A percentile compares a stretch with the other conserved stretches of the same genome.
phyloP scores from a whole-genome alignment of 202 grass and related monocot genomes.

The Sporobolus alterniflorus region DNA sequence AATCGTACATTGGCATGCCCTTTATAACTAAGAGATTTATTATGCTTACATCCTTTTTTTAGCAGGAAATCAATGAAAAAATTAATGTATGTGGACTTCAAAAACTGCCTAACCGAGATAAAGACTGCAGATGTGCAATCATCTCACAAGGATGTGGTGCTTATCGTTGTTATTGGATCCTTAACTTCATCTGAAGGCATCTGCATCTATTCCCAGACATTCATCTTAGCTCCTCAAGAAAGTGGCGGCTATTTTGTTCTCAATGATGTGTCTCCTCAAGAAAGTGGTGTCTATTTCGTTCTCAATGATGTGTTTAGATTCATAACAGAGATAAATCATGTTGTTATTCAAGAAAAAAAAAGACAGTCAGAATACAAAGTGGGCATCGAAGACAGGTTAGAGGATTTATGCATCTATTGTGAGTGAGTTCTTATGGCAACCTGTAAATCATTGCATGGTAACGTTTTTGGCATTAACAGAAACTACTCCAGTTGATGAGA shows the following conservation, averaged over 20 bases:
- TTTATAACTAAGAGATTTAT: slow-evolving; percentile 6
- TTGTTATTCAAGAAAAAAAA: slow-evolving; percentile 50
- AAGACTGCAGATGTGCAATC: slow-evolving; percentile 82
- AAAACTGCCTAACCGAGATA: slow-evolving; percentile 81
- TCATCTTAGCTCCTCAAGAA: slow-evolving; percentile 96
- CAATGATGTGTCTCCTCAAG: slow-evolving; percentile 89
- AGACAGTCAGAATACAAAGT: slow-evolving; percentile 36
- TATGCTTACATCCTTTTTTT: not conserved
- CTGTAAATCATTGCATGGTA: not conserved
- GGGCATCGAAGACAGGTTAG: slow-evolving; percentile 37
- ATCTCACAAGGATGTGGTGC: slow-evolving; percentile 77
- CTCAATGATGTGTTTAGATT: slow-evolving; percentile 91
- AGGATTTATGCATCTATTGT: not conserved
- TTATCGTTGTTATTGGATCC: slow-evolving; percentile 88
- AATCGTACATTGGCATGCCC: not conserved
- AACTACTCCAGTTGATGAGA: slow-evolving; percentile 39
- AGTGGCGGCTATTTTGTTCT: slow-evolving; percentile 85
- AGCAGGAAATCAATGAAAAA: slow-evolving; percentile 81
- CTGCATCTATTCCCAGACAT: slow-evolving; percentile 76
- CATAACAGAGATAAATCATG: slow-evolving; percentile 40
- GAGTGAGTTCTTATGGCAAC: not conserved
- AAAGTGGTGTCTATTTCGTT: slow-evolving; percentile 84
- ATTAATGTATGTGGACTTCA: slow-evolving; percentile 80
- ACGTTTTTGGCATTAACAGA: slow-evolving; percentile 47
- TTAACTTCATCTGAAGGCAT: slow-evolving; percentile 63